These are phyloP conservation scores for Cordyceps militaris DNA, from an alignment of 2,329 filamentous ascomycete species.

Conservation along the genomic window DNA sequence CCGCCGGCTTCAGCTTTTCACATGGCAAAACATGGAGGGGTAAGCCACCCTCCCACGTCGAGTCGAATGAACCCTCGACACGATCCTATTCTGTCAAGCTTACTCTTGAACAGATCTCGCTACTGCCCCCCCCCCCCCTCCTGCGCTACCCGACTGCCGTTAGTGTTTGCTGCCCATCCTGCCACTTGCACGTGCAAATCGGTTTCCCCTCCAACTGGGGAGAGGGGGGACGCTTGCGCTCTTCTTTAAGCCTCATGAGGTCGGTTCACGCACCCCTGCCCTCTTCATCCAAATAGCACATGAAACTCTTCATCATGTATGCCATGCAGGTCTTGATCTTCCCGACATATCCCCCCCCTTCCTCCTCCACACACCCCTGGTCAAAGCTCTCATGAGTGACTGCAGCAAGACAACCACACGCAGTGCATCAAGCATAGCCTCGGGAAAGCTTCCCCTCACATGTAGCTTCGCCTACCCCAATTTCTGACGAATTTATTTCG, in stretches of 20 bases:
- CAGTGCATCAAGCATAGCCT: neutral
- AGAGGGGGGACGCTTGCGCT: neutral
- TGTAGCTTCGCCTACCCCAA: conserved; percentile 3
- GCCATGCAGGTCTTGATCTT: neutral
- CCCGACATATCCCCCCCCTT: neutral
- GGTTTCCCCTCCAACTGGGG: neutral
- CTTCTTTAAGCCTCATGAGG: neutral
- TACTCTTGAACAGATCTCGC: neutral
- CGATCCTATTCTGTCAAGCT: neutral
- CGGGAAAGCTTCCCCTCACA: conserved; percentile 1
- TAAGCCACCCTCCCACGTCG: neutral
- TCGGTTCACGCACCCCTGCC: neutral
- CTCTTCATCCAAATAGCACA: neutral
- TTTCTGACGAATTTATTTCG: conserved; percentile 6
- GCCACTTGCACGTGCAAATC: conserved; percentile 3
- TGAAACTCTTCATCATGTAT: neutral
- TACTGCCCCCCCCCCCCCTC: neutral
- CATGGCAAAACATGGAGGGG: neutral
- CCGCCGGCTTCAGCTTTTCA: neutral
- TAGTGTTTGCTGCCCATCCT: neutral
- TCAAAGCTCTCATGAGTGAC: neutral
- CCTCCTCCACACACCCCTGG: neutral
- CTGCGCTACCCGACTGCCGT: conserved; percentile 8
- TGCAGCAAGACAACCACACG: neutral
- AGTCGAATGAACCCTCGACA: neutral